Conservation (phyloP, 352 stramenopile species). For the Nothophytophthora sp. region DNA sequence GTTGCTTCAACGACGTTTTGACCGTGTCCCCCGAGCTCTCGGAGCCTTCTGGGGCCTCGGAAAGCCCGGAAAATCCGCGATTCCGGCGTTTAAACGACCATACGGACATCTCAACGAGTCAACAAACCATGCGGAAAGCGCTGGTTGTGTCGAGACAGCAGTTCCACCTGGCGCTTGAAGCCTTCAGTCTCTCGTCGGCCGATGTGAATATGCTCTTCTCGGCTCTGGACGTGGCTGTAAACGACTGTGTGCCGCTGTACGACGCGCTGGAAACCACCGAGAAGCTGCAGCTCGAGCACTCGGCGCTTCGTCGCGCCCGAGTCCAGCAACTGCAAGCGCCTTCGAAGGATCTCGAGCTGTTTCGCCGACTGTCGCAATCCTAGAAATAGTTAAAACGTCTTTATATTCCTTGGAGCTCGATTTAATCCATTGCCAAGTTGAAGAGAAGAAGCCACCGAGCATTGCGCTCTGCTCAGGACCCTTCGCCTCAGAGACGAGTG, state of each 20-base stretch:
- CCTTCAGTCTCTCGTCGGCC: constrained; percentile 38
- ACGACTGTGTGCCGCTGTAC: constrained; percentile 53
- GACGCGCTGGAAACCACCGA: constrained; percentile 44
- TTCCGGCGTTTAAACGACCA: too few relatives aligned
- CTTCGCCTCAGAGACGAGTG: too few relatives aligned
- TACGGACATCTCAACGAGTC: neutral
- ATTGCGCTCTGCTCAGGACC: too few relatives aligned
- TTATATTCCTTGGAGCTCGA: too few relatives aligned
- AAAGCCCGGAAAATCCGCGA: too few relatives aligned
- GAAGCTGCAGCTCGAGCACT: constrained; percentile 45
- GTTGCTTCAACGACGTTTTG: constrained; percentile 12
- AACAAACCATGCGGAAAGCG: constrained; percentile 21
- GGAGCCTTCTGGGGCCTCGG: too few relatives aligned
- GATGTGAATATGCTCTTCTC: constrained; percentile 73
- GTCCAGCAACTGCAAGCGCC: constrained; percentile 45
- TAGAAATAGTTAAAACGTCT: too few relatives aligned
- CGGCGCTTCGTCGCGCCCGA: constrained; percentile 42
- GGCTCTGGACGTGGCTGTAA: constrained; percentile 50
- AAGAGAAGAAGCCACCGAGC: too few relatives aligned
- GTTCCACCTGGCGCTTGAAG: constrained; percentile 58
- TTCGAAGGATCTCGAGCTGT: constrained; percentile 37
- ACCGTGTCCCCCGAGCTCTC: too few relatives aligned
- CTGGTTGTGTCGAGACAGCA: constrained; percentile 58
- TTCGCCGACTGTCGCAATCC: constrained; percentile 32
- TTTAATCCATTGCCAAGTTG: too few relatives aligned